phyloP scores from a whole-genome alignment of 129 eudicot species.

The Oenanthe sinensis region DNA sequence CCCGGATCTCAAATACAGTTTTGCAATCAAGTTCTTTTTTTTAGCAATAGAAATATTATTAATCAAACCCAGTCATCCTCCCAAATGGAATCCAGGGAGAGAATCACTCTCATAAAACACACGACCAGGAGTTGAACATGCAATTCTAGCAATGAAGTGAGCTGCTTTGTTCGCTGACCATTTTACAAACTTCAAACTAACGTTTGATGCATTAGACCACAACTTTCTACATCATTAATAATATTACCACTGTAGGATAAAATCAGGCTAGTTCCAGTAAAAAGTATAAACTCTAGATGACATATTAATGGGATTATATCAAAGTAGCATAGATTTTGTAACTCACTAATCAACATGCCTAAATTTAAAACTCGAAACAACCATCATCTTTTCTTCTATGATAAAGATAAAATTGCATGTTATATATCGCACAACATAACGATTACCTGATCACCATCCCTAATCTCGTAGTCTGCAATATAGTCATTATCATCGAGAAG shows the following conservation, averaged over 20 bases:
- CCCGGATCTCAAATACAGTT: neutral
- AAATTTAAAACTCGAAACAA: neutral
- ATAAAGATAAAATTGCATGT: neutral
- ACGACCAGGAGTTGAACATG: too few relatives aligned
- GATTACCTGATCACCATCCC: constrained; percentile 13
- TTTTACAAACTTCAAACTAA: too few relatives aligned
- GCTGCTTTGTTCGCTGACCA: too few relatives aligned
- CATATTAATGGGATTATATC: neutral
- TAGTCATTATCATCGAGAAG: constrained; percentile 7
- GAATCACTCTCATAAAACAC: too few relatives aligned
- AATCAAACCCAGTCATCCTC: too few relatives aligned
- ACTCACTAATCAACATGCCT: neutral
- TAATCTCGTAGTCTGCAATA: constrained; percentile 9
- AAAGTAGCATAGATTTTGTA: neutral
- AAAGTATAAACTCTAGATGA: neutral
- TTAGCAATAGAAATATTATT: too few relatives aligned
- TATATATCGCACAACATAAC: neutral
- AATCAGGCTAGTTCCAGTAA: neutral
- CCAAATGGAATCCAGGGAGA: too few relatives aligned
- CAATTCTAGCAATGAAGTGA: too few relatives aligned
- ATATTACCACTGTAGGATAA: too few relatives aligned
- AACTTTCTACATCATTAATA: too few relatives aligned
- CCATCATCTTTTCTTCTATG: neutral
- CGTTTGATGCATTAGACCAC: too few relatives aligned
- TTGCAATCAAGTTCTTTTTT: neutral